phyloP scores from a whole-genome alignment of 305 asterid species.

The Caryopteris hybrid region DNA sequence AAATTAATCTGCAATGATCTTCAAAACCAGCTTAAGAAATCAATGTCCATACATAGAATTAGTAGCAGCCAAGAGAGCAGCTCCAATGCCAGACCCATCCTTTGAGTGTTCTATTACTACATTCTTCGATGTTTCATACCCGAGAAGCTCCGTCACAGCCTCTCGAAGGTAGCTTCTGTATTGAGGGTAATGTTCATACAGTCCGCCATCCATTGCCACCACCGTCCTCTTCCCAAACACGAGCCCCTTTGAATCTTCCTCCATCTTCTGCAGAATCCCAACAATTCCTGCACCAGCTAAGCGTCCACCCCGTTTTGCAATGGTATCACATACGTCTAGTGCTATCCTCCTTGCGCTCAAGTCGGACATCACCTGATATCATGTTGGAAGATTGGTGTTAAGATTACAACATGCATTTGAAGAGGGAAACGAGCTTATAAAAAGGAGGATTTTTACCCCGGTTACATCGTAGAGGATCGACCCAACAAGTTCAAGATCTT shows the following conservation, averaged over 20 bases:
- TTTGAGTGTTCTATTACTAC: slow-evolving; percentile 64
- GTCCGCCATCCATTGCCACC: slow-evolving; percentile 87
- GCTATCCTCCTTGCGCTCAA: slow-evolving; percentile 43
- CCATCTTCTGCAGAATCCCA: slow-evolving; percentile 78
- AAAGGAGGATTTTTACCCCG: slow-evolving; percentile 62
- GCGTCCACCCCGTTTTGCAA: slow-evolving; percentile 70
- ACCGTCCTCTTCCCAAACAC: slow-evolving; percentile 67
- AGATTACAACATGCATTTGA: too few species aligned
- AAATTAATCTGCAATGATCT: too few species aligned
- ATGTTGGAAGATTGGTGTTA: neutral
- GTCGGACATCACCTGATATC: slow-evolving; percentile 40
- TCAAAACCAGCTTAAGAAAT: neutral
- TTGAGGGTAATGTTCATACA: slow-evolving; percentile 74
- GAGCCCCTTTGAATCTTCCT: slow-evolving; percentile 45
- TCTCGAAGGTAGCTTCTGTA: slow-evolving; percentile 60
- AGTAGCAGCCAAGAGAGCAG: slow-evolving; percentile 80
- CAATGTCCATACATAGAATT: slow-evolving; percentile 54
- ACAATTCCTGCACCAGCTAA: slow-evolving; percentile 77
- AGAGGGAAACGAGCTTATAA: too few species aligned
- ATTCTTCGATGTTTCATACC: slow-evolving; percentile 46
- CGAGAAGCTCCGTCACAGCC: slow-evolving; percentile 59
- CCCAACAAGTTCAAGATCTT: slow-evolving; percentile 57
- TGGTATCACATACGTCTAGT: slow-evolving; percentile 50
- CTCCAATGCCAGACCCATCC: slow-evolving; percentile 73
- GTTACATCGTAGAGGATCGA: slow-evolving; percentile 44